Conservation (phyloP, 2,329 filamentous ascomycete genomes). For the Ustulina deusta region DNA sequence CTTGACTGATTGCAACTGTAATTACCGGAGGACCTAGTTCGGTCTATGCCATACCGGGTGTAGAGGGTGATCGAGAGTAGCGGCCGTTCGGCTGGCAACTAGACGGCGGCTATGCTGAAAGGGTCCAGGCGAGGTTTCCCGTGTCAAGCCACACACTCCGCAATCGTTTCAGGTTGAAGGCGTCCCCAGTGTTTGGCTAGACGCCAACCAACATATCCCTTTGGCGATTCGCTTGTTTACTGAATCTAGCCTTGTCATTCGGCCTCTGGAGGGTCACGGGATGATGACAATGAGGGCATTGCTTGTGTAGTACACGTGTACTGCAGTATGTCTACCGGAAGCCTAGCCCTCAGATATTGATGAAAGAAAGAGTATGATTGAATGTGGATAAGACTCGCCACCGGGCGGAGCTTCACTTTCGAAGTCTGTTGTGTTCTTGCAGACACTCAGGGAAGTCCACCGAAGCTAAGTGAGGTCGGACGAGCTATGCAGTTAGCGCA, state of each 20-base stretch:
- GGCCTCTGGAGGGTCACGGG: background rate
- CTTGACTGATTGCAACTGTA: background rate
- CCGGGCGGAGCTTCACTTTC: background rate
- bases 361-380: slow-evolving; percentile 2
- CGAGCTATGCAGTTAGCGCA: background rate
- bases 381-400: slow-evolving; percentile 5
- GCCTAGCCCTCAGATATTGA: background rate
- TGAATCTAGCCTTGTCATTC: background rate
- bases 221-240: background rate
- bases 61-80: background rate
- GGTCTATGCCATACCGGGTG: background rate
- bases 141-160: background rate
- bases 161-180: background rate
- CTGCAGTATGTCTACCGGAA: background rate
- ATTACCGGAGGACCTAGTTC: too few relatives aligned
- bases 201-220: background rate
- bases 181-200: background rate
- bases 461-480: background rate
- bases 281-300: background rate
- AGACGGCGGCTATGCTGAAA: background rate
- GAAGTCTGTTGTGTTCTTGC: background rate
- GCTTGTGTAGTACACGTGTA: background rate
- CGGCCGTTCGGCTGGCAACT: background rate
- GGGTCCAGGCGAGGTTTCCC: background rate
- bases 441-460: background rate